A percentile compares a stretch with the other conserved stretches of the same genome.
Evolutionary conservation across 805 yeast genomes (phyloP).

Genomic region (Wickerhamiella allomyrinae): DNA sequence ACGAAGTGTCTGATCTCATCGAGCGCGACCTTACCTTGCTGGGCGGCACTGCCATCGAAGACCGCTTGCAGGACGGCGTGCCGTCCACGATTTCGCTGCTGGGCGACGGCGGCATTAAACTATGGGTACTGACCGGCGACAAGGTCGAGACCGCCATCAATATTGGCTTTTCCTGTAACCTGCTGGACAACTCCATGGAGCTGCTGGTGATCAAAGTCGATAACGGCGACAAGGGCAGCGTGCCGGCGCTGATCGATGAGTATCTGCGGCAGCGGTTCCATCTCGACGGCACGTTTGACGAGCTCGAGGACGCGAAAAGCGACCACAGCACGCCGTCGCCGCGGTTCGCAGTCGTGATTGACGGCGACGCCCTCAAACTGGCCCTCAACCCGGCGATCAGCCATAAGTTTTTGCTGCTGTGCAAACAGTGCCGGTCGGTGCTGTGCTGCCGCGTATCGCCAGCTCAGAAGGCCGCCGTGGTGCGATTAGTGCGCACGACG

Average conservation of each 20-base stretch:
- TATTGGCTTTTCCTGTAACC: slow-evolving; percentile 70
- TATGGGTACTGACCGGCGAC: slow-evolving; percentile 80
- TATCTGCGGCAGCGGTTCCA: slow-evolving; percentile 40
- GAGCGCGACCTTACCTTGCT: slow-evolving; percentile 44
- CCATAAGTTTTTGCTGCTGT: slow-evolving; percentile 49
- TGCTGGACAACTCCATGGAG: slow-evolving; percentile 58
- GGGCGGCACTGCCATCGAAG: slow-evolving; percentile 81
- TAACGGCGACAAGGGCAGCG: slow-evolving; percentile 20
- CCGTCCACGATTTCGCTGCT: slow-evolving; percentile 59
- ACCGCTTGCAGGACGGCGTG: slow-evolving; percentile 65
- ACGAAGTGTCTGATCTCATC: slow-evolving; percentile 42
- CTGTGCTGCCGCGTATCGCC: slow-evolving; percentile 79
- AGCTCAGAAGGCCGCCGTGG: slow-evolving; percentile 68
- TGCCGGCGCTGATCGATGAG: slow-evolving; percentile 28
- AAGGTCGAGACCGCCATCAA: slow-evolving; percentile 80
- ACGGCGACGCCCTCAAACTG: slow-evolving; percentile 51
- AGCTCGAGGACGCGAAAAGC: slow-evolving; percentile 36
- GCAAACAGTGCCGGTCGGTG: slow-evolving; percentile 67
- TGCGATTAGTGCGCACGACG: slow-evolving; percentile 47
- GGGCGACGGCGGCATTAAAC: slow-evolving; percentile 61
- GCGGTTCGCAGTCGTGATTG: slow-evolving; percentile 50
- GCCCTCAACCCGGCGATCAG: slow-evolving; percentile 34
- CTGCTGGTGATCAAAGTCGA: slow-evolving; percentile 38
- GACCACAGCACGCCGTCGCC: slow-evolving; percentile 55
- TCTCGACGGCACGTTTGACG: slow-evolving; percentile 32